Base-by-base conservation (phyloP, 495 filamentous ascomycete species). In the Bryoglossum gracile region DNA sequence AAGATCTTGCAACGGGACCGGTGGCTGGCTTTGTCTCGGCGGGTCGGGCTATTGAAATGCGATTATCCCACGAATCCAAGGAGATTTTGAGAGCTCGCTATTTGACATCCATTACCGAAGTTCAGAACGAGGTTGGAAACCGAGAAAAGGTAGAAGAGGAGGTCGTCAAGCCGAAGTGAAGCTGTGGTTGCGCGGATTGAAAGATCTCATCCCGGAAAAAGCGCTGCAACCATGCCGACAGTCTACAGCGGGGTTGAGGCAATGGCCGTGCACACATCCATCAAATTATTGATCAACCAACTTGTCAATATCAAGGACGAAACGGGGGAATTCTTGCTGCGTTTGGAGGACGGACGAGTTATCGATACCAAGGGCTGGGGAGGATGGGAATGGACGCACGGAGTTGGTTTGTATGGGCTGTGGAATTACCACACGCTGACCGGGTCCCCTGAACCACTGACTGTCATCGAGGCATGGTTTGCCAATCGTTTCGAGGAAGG, bases 301-400 rank as follows among this genome's bases (percentile, higher is more conserved):
- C 72, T 88, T 9, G 67, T 87, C 51, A 79, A 83, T 62, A 86
- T 86, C 63, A 76, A 73, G 57, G 84, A 88, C 62, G 69, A 67
- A 8, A 82, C 80, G 0, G 84, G 84, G 21, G 67, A 81, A 57
- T 88, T 85, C 65, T 72, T 86, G 8, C 62, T 87, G 22, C 74
- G 65, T 14, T 70, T 88, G 16, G 61, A 69, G 6, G 83, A 87
- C 51, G 84, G 83, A 26, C 77, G 84, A 21, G 67, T 87, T 25
- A 86, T 88, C 51, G 84, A 88, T 59, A 87, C 84, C 14, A 88
- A 87, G 63, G 83, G 80, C 33, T 88, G 83, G 84, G 63, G 76
- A 33, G 80, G 78, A 52, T 88, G 83, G 83, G 84, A 88, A 69
- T 88, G 84, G 84, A 88, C 84, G 3, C 84, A 88, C 62, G 83